phyloP scores from a whole-genome alignment of 2,329 filamentous ascomycete genomes.

The Ascochyta pisi region DNA sequence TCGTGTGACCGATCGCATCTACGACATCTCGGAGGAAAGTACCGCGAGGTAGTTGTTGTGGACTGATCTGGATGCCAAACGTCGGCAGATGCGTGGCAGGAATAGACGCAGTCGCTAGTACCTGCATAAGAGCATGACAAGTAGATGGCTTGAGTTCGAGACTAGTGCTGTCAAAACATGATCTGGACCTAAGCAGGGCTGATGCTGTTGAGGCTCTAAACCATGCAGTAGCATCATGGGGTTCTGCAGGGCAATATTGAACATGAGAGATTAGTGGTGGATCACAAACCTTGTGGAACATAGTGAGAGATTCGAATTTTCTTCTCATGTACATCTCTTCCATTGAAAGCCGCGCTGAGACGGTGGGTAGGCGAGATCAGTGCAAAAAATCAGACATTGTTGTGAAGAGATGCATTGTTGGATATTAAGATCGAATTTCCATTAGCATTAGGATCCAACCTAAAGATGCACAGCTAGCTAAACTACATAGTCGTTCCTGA shows the following conservation, averaged over 20 bases:
- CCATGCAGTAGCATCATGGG: background rate
- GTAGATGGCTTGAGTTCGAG: background rate
- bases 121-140: background rate
- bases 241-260: background rate
- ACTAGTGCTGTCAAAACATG: background rate
- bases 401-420: background rate
- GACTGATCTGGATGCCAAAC: background rate
- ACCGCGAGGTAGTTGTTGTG: background rate
- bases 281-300: too few species aligned
- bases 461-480: conserved; percentile 11
- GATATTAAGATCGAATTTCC: conserved; percentile 1
- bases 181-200: background rate
- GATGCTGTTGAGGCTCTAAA: background rate
- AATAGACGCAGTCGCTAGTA: background rate
- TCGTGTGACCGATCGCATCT: too few species aligned
- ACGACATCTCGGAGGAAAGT: background rate
- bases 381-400: background rate
- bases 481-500: background rate
- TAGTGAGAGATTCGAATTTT: background rate
- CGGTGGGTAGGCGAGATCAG: background rate
- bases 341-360: background rate
- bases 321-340: background rate
- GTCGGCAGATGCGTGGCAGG: background rate
- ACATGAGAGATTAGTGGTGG: background rate
- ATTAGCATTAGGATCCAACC: conserved; percentile 12